A percentile compares a stretch with the other conserved stretches of the same genome.
phyloP scores from a whole-genome alignment of 495 filamentous ascomycete species.

The Friedmanniomyces endolithicus region DNA sequence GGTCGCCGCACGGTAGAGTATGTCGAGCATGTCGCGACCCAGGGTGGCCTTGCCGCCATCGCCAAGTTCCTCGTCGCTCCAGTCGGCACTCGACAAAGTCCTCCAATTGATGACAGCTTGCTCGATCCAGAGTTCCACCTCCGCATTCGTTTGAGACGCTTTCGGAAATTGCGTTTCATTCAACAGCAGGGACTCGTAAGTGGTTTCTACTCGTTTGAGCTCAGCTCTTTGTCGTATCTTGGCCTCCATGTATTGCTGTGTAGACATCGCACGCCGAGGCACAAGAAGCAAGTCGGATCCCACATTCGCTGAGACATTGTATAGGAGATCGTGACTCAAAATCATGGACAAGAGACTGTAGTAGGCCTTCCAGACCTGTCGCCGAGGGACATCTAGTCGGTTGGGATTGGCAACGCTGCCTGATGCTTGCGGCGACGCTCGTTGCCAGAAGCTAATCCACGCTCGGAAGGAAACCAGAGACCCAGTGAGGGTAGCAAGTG shows the following conservation, averaged over 20 bases:
- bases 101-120: constrained; percentile 76
- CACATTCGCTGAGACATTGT: background rate
- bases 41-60: constrained; percentile 62
- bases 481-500: constrained; percentile 31
- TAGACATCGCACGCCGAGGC: background rate
- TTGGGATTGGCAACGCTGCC: background rate
- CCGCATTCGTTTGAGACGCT: constrained; percentile 58
- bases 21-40: constrained; percentile 58
- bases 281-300: constrained; percentile 7
- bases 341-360: constrained; percentile 61
- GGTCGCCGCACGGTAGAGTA: constrained; percentile 52
- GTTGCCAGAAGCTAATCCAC: constrained; percentile 49
- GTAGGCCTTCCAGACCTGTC: constrained; percentile 66
- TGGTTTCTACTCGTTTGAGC: constrained; percentile 58
- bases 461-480: constrained; percentile 46
- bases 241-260: constrained; percentile 25
- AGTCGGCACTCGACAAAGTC: constrained; percentile 57
- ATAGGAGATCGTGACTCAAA: constrained; percentile 39
- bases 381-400: constrained; percentile 25
- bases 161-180: constrained; percentile 69
- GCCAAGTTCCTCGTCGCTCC: constrained; percentile 65
- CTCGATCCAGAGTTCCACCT: constrained; percentile 71
- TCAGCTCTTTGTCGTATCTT: constrained; percentile 57
- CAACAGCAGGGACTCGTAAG: constrained; percentile 61
- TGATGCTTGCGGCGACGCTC: constrained; percentile 1